Conservation (phyloP, 495 filamentous ascomycete genomes). For the Chaetomium fimeti region DNA sequence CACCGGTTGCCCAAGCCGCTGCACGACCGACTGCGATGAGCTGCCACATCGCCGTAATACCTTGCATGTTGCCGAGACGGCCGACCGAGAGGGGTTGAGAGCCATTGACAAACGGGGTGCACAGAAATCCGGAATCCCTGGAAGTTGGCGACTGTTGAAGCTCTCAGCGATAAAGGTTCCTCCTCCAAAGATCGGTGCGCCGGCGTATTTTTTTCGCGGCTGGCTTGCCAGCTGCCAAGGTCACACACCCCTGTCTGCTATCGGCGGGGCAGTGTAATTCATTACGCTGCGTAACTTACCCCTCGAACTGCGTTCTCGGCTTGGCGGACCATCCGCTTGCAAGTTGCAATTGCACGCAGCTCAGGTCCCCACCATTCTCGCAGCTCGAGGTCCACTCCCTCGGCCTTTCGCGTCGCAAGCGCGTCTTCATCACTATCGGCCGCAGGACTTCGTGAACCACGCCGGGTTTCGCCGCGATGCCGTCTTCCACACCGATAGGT, state of each 20-base stretch:
- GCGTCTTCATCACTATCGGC: not conserved
- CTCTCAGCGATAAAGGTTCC: not conserved
- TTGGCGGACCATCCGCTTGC: constrained; percentile 1
- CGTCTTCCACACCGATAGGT: constrained; percentile 23
- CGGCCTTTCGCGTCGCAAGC: not conserved
- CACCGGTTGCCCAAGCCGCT: constrained; percentile 16
- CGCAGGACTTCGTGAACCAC: not conserved
- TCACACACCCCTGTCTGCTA: not conserved
- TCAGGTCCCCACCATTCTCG: not conserved
- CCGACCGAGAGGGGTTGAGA: constrained; percentile 32
- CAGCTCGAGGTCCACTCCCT: constrained; percentile 2
- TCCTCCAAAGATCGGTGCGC: not conserved
- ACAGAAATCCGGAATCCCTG: not conserved
- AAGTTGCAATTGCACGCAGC: not conserved
- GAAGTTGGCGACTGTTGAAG: not conserved
- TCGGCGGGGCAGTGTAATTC: not conserved
- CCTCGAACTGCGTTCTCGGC: not conserved
- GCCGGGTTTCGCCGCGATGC: constrained; percentile 14
- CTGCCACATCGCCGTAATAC: constrained; percentile 25
- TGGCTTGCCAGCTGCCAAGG: constrained; percentile 3
- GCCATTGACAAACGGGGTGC: constrained; percentile 28
- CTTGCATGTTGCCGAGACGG: constrained; percentile 31
- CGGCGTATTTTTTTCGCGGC: constrained; percentile 4
- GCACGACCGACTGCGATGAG: constrained; percentile 20
- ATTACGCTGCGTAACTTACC: not conserved